Percentiles rank a stretch among this genome's conserved stretches.
These are phyloP conservation scores for Tephrocybe sp. DNA, from an alignment of 768 basidiomycete genomes.

Conservation along the genomic window DNA sequence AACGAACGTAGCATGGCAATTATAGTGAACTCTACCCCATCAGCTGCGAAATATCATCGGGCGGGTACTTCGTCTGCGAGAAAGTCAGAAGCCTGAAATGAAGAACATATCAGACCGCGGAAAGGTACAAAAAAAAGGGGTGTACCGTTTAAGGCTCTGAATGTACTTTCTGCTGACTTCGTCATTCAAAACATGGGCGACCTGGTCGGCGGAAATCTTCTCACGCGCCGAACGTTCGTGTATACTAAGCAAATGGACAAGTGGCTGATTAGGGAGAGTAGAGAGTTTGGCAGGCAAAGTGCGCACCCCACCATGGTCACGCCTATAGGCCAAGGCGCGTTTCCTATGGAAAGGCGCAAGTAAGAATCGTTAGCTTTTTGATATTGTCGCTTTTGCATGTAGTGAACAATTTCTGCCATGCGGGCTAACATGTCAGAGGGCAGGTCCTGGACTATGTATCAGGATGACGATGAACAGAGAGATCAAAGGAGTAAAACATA, in stretches of 20 bases:
- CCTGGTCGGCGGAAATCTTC: constrained; percentile 95
- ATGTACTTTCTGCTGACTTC: constrained; percentile 99
- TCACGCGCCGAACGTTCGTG: constrained; percentile 98
- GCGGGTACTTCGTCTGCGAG: constrained; percentile 94
- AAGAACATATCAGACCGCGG: neutral
- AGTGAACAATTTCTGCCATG: constrained; percentile 90
- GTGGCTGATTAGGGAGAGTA: constrained; percentile 2
- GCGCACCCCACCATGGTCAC: constrained; percentile 98
- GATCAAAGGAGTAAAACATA: constrained; percentile 38
- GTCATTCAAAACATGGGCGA: constrained; percentile 97
- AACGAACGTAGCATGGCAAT: neutral
- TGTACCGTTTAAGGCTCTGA: constrained; percentile 92
- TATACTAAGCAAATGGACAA: constrained; percentile 46
- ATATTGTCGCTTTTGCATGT: constrained; percentile 96
- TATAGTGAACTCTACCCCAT: constrained; percentile 55
- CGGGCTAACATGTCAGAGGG: constrained; percentile 81
- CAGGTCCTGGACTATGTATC: constrained; percentile 50
- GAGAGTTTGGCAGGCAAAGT: neutral
- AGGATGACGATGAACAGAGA: neutral
- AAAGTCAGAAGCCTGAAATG: constrained; percentile 82
- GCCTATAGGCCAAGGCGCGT: constrained; percentile 99
- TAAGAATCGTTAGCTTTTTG: constrained; percentile 97
- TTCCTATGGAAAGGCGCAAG: constrained; percentile 94
- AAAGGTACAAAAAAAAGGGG: neutral
- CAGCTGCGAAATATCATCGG: constrained; percentile 84